Evolutionary conservation across 2,329 filamentous ascomycete genomes (phyloP), one percentile per base, ranked within the genome.

Genomic region (Penicillium sp.): DNA sequence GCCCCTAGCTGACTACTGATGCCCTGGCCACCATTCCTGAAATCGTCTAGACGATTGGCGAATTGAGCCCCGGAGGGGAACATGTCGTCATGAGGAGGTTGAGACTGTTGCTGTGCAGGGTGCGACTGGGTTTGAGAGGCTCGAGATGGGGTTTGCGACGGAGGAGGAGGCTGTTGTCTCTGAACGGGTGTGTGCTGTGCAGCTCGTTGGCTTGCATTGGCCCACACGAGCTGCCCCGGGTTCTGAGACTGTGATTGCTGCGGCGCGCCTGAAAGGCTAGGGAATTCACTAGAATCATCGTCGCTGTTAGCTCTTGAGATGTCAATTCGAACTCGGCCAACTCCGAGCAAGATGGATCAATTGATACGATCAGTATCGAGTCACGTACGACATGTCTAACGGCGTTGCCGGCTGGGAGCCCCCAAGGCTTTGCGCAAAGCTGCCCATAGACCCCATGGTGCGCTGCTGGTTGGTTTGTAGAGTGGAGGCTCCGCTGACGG

Each of bases 221-320:
- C 81, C 80, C 80, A 80, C 64, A 81, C 75, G 60, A 80, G 70
- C 70, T 81, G 76, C 42, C 77, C 71, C 44, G 77, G 77, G 51
- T 76, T 80, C 58, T 80, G 71, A 36, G 72, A 65, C 50, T 77
- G 79, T 50, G 80, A 77, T 57, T 79, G 74, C 64, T 83, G 80
- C 28, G 81, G 76, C 16, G 78, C 76, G 50, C 80, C 79, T 40
- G 81, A 83, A 61, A 86, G 70, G 10, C 81, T 82, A 42, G 83
- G 83, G 51, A 86, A 86, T 64, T 86, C 83, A 64, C 83, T 86
- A 51, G 41, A 50, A 51, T 45, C 49, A 51, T 44, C 46, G 54
- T 47, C 33, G 38, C 43, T n/a, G 53, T 60, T 46, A 63, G 53
- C 45, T 18, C 16, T 31, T 28, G 39, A 48, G 42, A 48, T 27